Evolutionary conservation across 352 stramenopile species (phyloP).

Genomic region (Pythium utonaiense): DNA sequence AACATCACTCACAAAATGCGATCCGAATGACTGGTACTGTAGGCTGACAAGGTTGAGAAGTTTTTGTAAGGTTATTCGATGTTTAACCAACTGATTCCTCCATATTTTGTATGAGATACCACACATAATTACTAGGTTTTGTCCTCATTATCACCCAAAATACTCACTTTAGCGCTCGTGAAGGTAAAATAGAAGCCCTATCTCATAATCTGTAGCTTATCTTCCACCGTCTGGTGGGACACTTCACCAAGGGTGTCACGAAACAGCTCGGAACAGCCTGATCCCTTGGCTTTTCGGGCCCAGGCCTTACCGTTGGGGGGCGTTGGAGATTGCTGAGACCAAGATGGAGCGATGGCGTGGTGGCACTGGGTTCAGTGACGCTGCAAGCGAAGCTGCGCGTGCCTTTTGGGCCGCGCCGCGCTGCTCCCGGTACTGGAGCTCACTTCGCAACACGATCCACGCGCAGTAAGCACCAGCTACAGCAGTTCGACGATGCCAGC

Average conservation of each 20-base stretch:
- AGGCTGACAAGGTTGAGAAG: too few species aligned
- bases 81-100: too few species aligned
- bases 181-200: neutral
- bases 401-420: too few species aligned
- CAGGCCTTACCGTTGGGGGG: neutral
- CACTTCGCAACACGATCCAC: neutral
- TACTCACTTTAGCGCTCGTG: neutral
- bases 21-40: too few species aligned
- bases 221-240: neutral
- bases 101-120: too few species aligned
- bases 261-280: neutral
- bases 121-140: too few species aligned
- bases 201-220: neutral
- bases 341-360: slow-evolving; percentile 1
- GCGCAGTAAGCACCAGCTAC: neutral
- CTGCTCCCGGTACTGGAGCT: neutral
- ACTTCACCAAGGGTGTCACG: neutral
- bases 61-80: too few species aligned
- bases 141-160: too few species aligned
- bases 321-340: neutral
- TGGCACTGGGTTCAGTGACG: neutral
- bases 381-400: neutral
- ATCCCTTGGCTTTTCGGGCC: neutral
- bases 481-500: neutral
- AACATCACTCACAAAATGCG: too few species aligned